Conservation (phyloP, 257 asterid genomes). For the Solanum chmielewskii region DNA sequence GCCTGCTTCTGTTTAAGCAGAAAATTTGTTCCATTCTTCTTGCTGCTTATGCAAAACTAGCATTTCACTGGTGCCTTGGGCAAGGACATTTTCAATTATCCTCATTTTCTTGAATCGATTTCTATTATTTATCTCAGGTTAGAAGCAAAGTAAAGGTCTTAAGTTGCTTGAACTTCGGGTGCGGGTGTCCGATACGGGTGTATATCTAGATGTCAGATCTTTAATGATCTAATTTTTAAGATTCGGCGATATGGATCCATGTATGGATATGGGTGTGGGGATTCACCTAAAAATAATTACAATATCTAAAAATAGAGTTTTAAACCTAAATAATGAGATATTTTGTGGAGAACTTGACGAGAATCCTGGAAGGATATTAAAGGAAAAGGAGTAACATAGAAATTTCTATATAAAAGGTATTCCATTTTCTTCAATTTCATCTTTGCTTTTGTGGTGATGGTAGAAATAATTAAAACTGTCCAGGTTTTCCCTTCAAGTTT, state of each 20-base stretch:
- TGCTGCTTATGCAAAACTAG: not conserved
- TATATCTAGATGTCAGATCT: not conserved
- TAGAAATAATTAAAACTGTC: not conserved
- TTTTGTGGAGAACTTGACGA: not conserved
- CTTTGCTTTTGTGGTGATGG: not conserved
- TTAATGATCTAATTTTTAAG: not conserved
- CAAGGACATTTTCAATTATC: not conserved
- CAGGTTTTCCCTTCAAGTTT: not conserved
- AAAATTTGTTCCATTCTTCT: not conserved
- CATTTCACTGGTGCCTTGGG: not conserved
- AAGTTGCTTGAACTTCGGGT: not conserved
- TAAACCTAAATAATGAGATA: not conserved
- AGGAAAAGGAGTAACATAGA: not conserved
- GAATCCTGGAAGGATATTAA: not conserved
- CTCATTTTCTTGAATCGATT: not conserved
- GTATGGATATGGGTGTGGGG: not conserved
- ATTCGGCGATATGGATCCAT: not conserved
- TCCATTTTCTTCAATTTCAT: not conserved
- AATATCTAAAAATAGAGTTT: not conserved
- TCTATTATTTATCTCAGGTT: not conserved
- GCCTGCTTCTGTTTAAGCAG: not conserved
- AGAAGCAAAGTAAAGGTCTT: not conserved
- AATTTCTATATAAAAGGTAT: not conserved
- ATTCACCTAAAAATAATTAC: not conserved
- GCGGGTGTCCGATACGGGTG: not conserved